Evolutionary conservation across 345 rosid genomes (phyloP), one percentile per base, ranked within the genome.

Genomic region (Arabis hirsuta): DNA sequence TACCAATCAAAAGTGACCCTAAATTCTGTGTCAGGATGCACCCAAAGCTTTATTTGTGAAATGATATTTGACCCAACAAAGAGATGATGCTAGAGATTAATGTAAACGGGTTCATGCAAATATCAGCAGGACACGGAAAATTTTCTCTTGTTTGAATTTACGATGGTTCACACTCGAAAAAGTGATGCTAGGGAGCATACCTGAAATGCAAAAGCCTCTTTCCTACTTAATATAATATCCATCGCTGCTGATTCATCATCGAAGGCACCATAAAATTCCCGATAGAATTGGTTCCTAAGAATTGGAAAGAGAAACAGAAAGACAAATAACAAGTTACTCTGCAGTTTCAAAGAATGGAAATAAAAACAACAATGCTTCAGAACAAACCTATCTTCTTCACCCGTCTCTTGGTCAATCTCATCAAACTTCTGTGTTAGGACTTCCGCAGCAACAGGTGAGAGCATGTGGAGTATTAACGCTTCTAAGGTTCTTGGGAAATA

Each of bases 401-500:
- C 64, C 68, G 59, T 74, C 73, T 78, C 77, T 61, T 80, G 86
- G 73, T 89, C 96, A 14, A 89, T 84, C 76, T 87, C 90, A 52
- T 94, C 96, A 79, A 91, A 91, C 71, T 89, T 94, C 70, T 80
- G 80, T 7, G 96, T 84, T 53, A 91, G 88, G 73, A 87, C 87
- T 81, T 94, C 97, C 12, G 92, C 96, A 55, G 91, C 90, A 57
- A 82, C 76, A 27, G 97, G 96, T 43, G 90, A 87, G 81, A 86
- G 96, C 85, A 88, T 81, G 85, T 94, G 95, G 56, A 89, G 79
- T 77, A 88, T 67, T 64, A 94, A 77, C 43, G 88, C 95, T 83
- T 95, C 96, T 82, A 87, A 80, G 64, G 93, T 95, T 81, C 96
- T 88, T 24, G 96, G 97, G 74, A 95, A 95, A 70, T 86, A 76